Evolutionary conservation across 352 stramenopile genomes (phyloP).

Genomic region (Globisporangium spiculum): DNA sequence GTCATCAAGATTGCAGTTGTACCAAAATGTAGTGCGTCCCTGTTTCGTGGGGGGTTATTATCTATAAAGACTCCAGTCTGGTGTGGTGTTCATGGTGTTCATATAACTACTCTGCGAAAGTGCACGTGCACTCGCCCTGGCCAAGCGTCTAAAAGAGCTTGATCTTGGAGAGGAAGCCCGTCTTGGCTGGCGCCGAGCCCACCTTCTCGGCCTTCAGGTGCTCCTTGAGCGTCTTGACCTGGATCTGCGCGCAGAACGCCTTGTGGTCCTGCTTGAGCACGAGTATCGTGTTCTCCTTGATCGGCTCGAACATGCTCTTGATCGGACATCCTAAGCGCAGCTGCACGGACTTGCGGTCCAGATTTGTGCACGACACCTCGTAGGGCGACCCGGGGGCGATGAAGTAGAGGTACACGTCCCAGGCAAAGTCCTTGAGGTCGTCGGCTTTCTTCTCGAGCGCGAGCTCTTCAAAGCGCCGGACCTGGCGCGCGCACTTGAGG

Average conservation of each 20-base stretch:
- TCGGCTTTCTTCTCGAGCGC: slow-evolving; percentile 61
- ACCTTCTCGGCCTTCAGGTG: slow-evolving; percentile 62
- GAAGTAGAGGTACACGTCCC: slow-evolving; percentile 82
- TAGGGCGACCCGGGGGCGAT: slow-evolving; percentile 69
- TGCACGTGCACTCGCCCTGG: background rate
- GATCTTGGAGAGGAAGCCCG: slow-evolving; percentile 73
- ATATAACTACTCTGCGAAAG: background rate
- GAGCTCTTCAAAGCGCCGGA: slow-evolving; percentile 77
- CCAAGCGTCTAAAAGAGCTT: slow-evolving; percentile 41
- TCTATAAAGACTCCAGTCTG: too few relatives aligned
- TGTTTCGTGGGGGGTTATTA: too few relatives aligned
- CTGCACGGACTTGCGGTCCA: slow-evolving; percentile 80
- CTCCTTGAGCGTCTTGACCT: slow-evolving; percentile 75
- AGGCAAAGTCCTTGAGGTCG: slow-evolving; percentile 80
- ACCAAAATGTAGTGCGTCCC: too few relatives aligned
- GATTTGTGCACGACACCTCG: slow-evolving; percentile 81
- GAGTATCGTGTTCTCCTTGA: slow-evolving; percentile 85
- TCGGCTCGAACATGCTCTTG: slow-evolving; percentile 81
- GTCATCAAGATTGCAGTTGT: too few relatives aligned
- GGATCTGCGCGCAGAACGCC: slow-evolving; percentile 65
- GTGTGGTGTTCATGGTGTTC: too few relatives aligned
- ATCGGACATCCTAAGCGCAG: slow-evolving; percentile 74
- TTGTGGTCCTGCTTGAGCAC: slow-evolving; percentile 86
- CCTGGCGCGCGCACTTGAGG: slow-evolving; percentile 79
- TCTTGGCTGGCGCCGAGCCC: slow-evolving; percentile 35